These are phyloP conservation scores for Melanomma pulvis-pyrius DNA, from an alignment of 495 filamentous ascomycete species.

Conservation along the genomic window DNA sequence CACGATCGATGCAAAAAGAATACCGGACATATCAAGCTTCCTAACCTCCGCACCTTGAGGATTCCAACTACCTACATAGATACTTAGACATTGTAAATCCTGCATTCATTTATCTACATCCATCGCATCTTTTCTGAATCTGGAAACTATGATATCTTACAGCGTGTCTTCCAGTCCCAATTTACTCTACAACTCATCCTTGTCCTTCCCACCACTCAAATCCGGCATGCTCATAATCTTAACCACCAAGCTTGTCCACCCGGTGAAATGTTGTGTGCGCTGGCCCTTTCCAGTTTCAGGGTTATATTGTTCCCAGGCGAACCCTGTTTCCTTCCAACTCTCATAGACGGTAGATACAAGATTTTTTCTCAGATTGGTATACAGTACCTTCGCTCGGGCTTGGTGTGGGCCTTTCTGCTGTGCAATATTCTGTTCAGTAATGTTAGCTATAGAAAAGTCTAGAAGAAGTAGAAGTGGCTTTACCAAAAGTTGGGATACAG, in stretches of 20 bases:
- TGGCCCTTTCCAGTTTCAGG: conserved; percentile 90
- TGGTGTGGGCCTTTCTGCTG: conserved; percentile 67
- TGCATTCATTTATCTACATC: not conserved
- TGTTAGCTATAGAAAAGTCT: conserved; percentile 18
- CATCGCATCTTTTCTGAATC: not conserved
- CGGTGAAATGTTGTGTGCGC: conserved; percentile 95
- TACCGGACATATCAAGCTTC: too few species aligned
- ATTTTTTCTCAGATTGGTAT: conserved; percentile 75
- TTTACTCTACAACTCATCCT: conserved; percentile 30
- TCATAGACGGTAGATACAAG: conserved; percentile 87
- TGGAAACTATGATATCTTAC: not conserved
- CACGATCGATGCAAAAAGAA: too few species aligned
- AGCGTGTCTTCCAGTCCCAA: not conserved
- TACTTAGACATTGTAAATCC: not conserved
- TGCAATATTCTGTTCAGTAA: conserved; percentile 55
- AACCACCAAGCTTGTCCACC: conserved; percentile 93
- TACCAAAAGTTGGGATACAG: conserved; percentile 80
- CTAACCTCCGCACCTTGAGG: too few species aligned
- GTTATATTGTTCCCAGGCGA: conserved; percentile 99
- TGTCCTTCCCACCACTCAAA: conserved; percentile 21
- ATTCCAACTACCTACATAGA: too few species aligned
- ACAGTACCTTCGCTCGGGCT: conserved; percentile 69
- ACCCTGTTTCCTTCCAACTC: conserved; percentile 87
- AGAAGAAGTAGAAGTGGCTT: conserved; percentile 44
- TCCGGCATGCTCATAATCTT: conserved; percentile 95